Conservation (phyloP, 768 basidiomycete genomes). For the Roridomyces roridus region DNA sequence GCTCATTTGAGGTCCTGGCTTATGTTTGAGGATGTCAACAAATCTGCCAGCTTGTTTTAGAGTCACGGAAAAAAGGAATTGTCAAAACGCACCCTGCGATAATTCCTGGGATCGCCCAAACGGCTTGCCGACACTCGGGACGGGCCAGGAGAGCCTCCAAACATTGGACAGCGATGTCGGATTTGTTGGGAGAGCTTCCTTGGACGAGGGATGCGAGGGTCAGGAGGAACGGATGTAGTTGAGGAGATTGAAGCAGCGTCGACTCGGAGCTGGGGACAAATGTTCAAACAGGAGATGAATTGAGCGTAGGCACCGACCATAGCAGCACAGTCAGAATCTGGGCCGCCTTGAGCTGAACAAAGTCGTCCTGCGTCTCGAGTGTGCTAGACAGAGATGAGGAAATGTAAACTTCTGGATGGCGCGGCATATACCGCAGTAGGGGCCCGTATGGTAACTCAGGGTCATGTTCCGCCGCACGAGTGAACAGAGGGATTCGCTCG, state of each 20-base stretch:
- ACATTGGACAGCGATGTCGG: constrained; percentile 92
- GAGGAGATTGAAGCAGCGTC: constrained; percentile 52
- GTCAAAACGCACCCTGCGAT: constrained; percentile 61
- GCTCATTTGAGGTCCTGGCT: constrained; percentile 90
- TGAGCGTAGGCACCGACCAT: constrained; percentile 52
- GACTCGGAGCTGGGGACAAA: constrained; percentile 51
- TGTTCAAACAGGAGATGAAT: constrained; percentile 8
- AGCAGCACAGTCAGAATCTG: constrained; percentile 90
- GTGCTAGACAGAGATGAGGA: constrained; percentile 53
- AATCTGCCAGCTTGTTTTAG: constrained; percentile 54
- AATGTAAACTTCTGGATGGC: neutral
- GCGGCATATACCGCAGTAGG: constrained; percentile 64
- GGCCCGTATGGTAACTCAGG: constrained; percentile 83
- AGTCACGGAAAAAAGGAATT: neutral
- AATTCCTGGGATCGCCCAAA: constrained; percentile 78
- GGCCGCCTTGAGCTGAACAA: constrained; percentile 88
- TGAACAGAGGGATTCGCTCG: constrained; percentile 82
- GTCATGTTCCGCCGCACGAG: constrained; percentile 63
- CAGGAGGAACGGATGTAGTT: constrained; percentile 65
- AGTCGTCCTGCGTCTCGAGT: constrained; percentile 89
- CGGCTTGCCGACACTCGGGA: constrained; percentile 78
- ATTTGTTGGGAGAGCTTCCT: constrained; percentile 66
- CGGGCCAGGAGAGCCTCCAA: constrained; percentile 84
- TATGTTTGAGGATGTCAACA: constrained; percentile 81
- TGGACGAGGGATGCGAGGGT: constrained; percentile 67